These are phyloP conservation scores for Babesia microti DNA, from an alignment of 169 alveolate genomes.

Conservation along the genomic window DNA sequence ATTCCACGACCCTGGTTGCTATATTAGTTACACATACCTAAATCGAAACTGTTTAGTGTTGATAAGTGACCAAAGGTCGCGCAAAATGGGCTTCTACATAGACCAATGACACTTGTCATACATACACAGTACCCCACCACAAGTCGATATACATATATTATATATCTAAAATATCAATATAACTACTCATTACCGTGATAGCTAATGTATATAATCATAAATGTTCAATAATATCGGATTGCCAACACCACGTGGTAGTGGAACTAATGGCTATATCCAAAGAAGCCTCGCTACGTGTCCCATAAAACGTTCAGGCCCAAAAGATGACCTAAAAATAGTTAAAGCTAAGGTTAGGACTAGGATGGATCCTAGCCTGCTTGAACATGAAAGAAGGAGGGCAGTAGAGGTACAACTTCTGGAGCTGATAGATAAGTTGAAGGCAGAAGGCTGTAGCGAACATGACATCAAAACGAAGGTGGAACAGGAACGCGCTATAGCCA, in stretches of 20 bases:
- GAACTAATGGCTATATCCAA: constrained; percentile 65
- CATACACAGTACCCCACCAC: too few species aligned
- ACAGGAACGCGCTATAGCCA: neutral
- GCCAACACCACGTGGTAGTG: constrained; percentile 66
- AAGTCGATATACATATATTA: too few species aligned
- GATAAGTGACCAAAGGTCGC: too few species aligned
- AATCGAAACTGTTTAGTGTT: too few species aligned
- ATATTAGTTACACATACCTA: too few species aligned
- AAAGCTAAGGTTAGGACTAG: constrained; percentile 29
- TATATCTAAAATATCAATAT: too few species aligned
- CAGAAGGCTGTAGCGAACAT: constrained; percentile 16
- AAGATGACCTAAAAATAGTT: constrained; percentile 4
- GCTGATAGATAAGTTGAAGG: constrained; percentile 14
- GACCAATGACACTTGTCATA: too few species aligned
- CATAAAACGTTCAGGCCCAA: constrained; percentile 8
- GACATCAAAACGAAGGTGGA: constrained; percentile 20
- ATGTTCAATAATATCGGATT: constrained; percentile 63
- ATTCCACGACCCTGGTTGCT: too few species aligned
- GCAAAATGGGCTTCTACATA: too few species aligned
- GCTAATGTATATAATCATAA: neutral
- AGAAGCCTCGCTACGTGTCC: constrained; percentile 51
- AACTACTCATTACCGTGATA: too few species aligned
- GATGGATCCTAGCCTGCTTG: constrained; percentile 19
- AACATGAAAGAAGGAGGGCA: constrained; percentile 29
- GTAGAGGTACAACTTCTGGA: constrained; percentile 29